phyloP scores from a whole-genome alignment of 768 basidiomycete species.

The Russula sp. region DNA sequence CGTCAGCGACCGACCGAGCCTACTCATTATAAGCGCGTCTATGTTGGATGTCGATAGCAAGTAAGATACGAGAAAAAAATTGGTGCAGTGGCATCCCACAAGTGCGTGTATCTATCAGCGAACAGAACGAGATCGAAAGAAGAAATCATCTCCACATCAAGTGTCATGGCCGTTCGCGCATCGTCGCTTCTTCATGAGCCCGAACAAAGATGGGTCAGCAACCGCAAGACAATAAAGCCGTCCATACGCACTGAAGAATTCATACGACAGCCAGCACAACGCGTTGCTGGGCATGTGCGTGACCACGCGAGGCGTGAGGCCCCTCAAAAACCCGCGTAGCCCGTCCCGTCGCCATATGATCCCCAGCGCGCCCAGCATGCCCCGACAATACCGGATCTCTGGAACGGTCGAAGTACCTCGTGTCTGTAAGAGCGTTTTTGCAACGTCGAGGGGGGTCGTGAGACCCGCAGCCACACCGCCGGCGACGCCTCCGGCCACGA shows the following conservation, averaged over 20 bases:
- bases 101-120: not conserved
- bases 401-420: conserved; percentile 81
- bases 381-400: conserved; percentile 75
- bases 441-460: conserved; percentile 95
- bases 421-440: conserved; percentile 95
- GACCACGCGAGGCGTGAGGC: conserved; percentile 84
- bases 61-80: not conserved
- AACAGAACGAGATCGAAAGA: no score
- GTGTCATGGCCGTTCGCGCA: conserved; percentile 13
- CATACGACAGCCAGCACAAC: conserved; percentile 94
- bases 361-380: conserved; percentile 81
- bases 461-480: conserved; percentile 93
- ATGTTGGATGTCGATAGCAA: not conserved
- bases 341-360: conserved; percentile 88
- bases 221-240: not conserved
- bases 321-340: conserved; percentile 75
- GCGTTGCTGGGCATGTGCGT: conserved; percentile 97
- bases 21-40: not conserved
- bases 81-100: not conserved
- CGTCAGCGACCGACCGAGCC: not conserved
- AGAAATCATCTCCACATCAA: not conserved
- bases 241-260: conserved; percentile 88
- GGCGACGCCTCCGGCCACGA: conserved; percentile 84
- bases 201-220: conserved; percentile 1
- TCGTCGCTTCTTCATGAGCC: conserved; percentile 7